Percentiles rank a stretch among this genome's conserved stretches.
These are phyloP conservation scores for Kappamyces sp. DNA, from an alignment of 192 early-diverging fungal genomes.

Conservation along the genomic window DNA sequence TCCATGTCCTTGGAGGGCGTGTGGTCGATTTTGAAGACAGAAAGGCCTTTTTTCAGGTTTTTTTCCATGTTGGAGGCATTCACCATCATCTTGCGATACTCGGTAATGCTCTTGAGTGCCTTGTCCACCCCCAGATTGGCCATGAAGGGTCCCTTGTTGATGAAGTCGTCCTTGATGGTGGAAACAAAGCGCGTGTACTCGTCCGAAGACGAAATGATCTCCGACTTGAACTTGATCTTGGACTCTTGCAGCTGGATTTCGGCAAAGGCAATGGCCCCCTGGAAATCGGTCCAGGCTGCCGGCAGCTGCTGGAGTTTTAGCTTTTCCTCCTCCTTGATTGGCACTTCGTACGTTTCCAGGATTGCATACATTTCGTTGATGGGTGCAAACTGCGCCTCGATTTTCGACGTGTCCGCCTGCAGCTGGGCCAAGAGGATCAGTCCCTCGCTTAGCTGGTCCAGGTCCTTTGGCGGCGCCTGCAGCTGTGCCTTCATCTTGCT, in stretches of 20 bases:
- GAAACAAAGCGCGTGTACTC: conserved; percentile 44
- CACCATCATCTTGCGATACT: conserved; percentile 36
- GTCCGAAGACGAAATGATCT: conserved; percentile 43
- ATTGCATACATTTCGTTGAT: conserved; percentile 59
- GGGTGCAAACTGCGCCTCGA: conserved; percentile 53
- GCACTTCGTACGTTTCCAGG: conserved; percentile 59
- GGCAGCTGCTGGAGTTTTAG: conserved; percentile 38
- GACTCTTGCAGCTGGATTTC: conserved; percentile 51
- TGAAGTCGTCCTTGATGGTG: conserved; percentile 44
- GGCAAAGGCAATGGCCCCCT: conserved; percentile 41
- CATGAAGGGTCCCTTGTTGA: conserved; percentile 45
- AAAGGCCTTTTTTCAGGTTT: conserved; percentile 46
- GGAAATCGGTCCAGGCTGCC: conserved; percentile 39
- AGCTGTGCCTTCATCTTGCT: conserved; percentile 43
- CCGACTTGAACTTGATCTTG: conserved; percentile 53
- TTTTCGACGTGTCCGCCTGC: conserved; percentile 38
- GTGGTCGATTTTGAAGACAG: conserved; percentile 54
- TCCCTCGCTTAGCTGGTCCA: conserved; percentile 54
- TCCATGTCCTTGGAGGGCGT: conserved; percentile 49
- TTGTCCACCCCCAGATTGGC: conserved; percentile 45
- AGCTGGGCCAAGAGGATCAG: conserved; percentile 43
- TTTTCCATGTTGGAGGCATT: conserved; percentile 37
- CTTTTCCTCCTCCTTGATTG: conserved; percentile 52
- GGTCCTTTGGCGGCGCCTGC: conserved; percentile 40
- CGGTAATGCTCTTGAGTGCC: conserved; percentile 42